Conservation (phyloP, 768 basidiomycete genomes). For the Pulveroboletus frians region DNA sequence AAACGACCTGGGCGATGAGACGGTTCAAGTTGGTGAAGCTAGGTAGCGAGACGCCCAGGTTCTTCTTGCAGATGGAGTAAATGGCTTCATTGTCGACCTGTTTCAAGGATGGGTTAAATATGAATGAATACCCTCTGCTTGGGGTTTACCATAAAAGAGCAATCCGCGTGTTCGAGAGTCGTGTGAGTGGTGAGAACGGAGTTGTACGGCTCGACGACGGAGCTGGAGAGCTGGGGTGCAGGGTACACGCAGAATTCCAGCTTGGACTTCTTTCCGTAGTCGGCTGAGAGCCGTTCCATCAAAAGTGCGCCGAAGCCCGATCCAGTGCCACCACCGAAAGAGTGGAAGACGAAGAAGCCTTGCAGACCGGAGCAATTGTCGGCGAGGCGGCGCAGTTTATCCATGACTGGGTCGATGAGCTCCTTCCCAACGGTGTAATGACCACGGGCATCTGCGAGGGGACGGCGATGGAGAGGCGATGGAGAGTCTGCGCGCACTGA, state of each 20-base stretch:
- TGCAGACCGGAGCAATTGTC: conserved; percentile 98
- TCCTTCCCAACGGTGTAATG: conserved; percentile 99
- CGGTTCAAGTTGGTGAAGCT: conserved; percentile 94
- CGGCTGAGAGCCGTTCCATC: conserved; percentile 92
- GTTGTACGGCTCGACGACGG: conserved; percentile 99
- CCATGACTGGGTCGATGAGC: conserved; percentile 94
- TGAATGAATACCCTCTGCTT: not conserved
- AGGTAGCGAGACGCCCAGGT: conserved; percentile 77
- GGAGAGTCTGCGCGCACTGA: not conserved
- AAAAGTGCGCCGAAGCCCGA: conserved; percentile 98
- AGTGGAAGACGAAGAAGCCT: conserved; percentile 99
- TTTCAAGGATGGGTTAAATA: conserved; percentile 7
- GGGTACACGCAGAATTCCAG: conserved; percentile 98
- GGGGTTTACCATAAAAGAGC: conserved; percentile 88
- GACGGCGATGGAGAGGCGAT: conserved; percentile 11
- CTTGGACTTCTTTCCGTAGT: conserved; percentile 99
- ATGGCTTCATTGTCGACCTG: conserved; percentile 99
- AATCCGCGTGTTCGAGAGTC: conserved; percentile 99
- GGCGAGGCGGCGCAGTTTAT: conserved; percentile 92
- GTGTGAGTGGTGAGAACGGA: conserved; percentile 97
- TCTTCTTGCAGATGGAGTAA: conserved; percentile 99
- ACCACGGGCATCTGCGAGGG: conserved; percentile 81
- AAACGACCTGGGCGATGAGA: conserved; percentile 97
- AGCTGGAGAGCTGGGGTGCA: conserved; percentile 89
- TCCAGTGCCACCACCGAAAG: conserved; percentile 98